A percentile compares a stretch with the other conserved stretches of the same genome.
These are phyloP conservation scores for Haplosporangium gracile DNA, from an alignment of 192 early-diverging fungal genomes.

Conservation along the genomic window DNA sequence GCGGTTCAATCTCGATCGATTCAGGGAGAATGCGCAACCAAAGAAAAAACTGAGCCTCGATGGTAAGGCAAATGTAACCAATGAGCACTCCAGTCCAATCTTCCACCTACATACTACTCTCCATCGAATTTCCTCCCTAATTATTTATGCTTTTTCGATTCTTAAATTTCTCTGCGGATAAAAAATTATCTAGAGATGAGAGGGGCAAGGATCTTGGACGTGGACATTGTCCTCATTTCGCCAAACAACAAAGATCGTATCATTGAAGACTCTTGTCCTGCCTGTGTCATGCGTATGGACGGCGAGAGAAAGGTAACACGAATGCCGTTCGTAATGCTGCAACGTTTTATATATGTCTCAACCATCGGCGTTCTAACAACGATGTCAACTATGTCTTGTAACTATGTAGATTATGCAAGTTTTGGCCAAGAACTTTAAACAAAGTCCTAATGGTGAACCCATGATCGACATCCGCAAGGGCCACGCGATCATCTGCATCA, in stretches of 20 bases:
- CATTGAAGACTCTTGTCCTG: slow-evolving; percentile 54
- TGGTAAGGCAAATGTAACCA: slow-evolving; percentile 18
- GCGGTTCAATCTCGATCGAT: slow-evolving; percentile 39
- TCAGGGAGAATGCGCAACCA: slow-evolving; percentile 49
- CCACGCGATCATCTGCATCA: slow-evolving; percentile 52
- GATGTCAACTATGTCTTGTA: background rate
- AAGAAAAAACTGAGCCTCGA: slow-evolving; percentile 52
- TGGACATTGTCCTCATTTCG: slow-evolving; percentile 49
- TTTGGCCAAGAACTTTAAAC: slow-evolving; percentile 51
- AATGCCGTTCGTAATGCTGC: background rate
- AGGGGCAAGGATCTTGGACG: slow-evolving; percentile 50
- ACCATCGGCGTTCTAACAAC: background rate
- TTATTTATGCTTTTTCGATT: background rate
- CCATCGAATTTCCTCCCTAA: background rate
- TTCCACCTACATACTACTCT: background rate
- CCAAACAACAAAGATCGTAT: slow-evolving; percentile 45
- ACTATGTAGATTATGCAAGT: slow-evolving; percentile 51
- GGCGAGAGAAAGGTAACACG: slow-evolving; percentile 43
- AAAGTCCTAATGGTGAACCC: slow-evolving; percentile 39
- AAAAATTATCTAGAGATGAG: slow-evolving; percentile 28
- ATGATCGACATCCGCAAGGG: slow-evolving; percentile 52
- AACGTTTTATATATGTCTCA: background rate
- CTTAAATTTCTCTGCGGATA: background rate
- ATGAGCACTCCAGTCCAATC: background rate
- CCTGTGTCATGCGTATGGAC: slow-evolving; percentile 57